These are phyloP conservation scores for Zygosaccharomyces bisporus DNA, from an alignment of 805 yeast genomes.

Conservation along the genomic window DNA sequence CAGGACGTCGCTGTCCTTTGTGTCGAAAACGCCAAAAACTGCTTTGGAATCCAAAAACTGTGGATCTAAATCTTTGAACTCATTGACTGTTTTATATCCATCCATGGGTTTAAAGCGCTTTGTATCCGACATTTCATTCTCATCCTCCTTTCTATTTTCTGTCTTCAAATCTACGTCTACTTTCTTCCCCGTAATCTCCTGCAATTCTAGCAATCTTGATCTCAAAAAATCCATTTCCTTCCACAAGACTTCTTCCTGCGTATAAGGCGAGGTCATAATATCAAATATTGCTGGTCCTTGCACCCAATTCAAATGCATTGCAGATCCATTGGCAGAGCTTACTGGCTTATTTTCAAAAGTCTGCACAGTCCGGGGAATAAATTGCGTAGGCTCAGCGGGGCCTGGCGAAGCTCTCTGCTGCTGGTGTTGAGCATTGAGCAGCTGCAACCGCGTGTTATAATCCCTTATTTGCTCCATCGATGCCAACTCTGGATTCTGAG, in stretches of 20 bases:
- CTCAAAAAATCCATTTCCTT: slow-evolving; percentile 31
- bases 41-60: slow-evolving; percentile 25
- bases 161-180: slow-evolving; percentile 20
- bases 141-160: slow-evolving; percentile 7
- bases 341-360: slow-evolving; percentile 26
- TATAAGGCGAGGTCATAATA: slow-evolving; percentile 23
- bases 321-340: slow-evolving; percentile 20
- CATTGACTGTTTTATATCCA: slow-evolving; percentile 15
- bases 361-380: slow-evolving; percentile 25
- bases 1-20: slow-evolving; percentile 7
- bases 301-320: slow-evolving; percentile 27
- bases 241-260: slow-evolving; percentile 24
- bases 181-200: slow-evolving; percentile 30
- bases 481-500: slow-evolving; percentile 26
- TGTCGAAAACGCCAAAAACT: slow-evolving; percentile 21
- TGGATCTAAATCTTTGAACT: slow-evolving; percentile 31
- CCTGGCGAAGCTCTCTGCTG: slow-evolving; percentile 20
- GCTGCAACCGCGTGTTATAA: slow-evolving; percentile 30
- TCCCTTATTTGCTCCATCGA: slow-evolving; percentile 32
- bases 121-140: slow-evolving; percentile 4
- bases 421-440: slow-evolving; percentile 24
- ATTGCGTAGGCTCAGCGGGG: slow-evolving; percentile 24
- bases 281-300: slow-evolving; percentile 35
- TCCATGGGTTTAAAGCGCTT: slow-evolving; percentile 9
- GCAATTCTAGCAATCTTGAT: slow-evolving; percentile 29